phyloP scores from a whole-genome alignment of 441 rosid species.

The Populus hybrid region DNA sequence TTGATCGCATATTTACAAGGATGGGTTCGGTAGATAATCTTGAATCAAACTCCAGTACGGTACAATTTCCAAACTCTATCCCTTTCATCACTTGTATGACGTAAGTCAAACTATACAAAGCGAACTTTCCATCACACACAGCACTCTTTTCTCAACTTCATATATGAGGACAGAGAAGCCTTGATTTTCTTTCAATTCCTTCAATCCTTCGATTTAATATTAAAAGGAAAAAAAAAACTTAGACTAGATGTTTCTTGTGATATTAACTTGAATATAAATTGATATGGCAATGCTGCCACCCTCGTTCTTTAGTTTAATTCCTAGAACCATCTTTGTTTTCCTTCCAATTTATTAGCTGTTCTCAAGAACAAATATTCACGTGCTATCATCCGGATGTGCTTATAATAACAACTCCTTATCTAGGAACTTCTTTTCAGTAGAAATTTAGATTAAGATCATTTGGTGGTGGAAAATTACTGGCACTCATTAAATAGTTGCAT shows the following conservation, averaged over 20 bases:
- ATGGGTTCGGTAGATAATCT: slow-evolving; percentile 93
- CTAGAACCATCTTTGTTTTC: background rate
- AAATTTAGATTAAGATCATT: too few species aligned
- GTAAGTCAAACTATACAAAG: background rate
- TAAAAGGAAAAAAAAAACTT: background rate
- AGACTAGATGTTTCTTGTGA: background rate
- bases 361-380: background rate
- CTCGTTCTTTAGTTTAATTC: too few species aligned
- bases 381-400: too few species aligned
- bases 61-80: slow-evolving; percentile 32
- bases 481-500: too few species aligned
- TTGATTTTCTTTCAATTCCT: too few species aligned
- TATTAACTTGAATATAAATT: too few species aligned
- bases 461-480: too few species aligned
- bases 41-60: slow-evolving; percentile 97
- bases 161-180: background rate
- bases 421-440: too few species aligned
- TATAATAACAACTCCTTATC: too few species aligned
- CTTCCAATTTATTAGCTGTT: background rate
- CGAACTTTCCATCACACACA: background rate
- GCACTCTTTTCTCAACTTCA: background rate
- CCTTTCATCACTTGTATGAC: background rate
- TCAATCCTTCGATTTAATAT: background rate
- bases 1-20: slow-evolving; percentile 94
- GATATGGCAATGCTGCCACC: background rate